Evolutionary conservation across 306 rosid species (phyloP).

Genomic region (Ammopiptanthus mongolicus): DNA sequence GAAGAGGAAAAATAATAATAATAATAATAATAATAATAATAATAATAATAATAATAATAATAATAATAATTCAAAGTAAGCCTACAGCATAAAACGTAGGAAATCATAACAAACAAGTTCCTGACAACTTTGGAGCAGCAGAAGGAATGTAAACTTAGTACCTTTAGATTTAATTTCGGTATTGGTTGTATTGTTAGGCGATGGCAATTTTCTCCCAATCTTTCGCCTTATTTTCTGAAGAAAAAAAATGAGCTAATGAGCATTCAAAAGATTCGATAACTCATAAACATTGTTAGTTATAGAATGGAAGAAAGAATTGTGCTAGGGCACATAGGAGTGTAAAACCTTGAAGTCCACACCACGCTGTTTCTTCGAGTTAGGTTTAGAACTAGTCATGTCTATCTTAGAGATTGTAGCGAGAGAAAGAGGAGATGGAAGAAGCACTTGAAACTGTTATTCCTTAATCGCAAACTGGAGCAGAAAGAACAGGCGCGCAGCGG

Average conservation of each 20-base stretch:
- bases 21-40: too few species aligned
- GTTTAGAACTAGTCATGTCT: conserved; percentile 58
- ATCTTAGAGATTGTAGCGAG: neutral
- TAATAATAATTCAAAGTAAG: neutral
- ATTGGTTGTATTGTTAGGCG: conserved; percentile 75
- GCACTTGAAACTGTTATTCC: neutral
- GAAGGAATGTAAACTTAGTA: neutral
- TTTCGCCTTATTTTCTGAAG: conserved; percentile 78
- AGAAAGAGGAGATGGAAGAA: neutral
- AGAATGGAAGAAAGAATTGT: neutral
- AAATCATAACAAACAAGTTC: too few species aligned
- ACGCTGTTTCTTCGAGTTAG: conserved; percentile 52
- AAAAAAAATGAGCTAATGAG: neutral
- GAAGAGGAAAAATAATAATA: neutral
- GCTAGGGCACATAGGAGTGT: neutral
- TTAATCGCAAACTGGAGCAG: too few species aligned
- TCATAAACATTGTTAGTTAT: neutral
- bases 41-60: too few species aligned
- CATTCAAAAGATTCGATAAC: neutral
- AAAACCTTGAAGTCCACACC: conserved; percentile 78
- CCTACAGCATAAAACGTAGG: too few species aligned
- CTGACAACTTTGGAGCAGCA: neutral
- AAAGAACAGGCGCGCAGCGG: too few species aligned
- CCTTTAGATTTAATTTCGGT: conserved; percentile 87
- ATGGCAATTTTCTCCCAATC: conserved; percentile 83